Conservation (phyloP, 139 green algal species). For the Edaphochlamys debaryana region DNA sequence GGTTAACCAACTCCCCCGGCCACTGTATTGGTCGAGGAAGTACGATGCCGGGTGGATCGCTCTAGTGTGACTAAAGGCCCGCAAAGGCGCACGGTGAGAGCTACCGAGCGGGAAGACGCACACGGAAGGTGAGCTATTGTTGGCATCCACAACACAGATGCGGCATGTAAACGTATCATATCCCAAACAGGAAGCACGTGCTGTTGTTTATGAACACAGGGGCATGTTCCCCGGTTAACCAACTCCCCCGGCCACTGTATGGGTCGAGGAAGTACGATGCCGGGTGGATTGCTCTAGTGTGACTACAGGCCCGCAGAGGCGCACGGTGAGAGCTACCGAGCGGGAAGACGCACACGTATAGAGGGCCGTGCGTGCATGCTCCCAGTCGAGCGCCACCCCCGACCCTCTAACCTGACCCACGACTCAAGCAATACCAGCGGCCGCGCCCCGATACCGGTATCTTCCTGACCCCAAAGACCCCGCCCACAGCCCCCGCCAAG, state of each 20-base stretch:
- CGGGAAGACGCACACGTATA: constrained; percentile 25
- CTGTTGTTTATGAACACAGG: too few species aligned
- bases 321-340: constrained; percentile 10
- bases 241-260: constrained; percentile 25
- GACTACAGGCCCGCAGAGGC: constrained; percentile 22
- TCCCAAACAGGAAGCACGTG: too few species aligned
- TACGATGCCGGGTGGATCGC: constrained; percentile 26
- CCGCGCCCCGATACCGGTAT: too few species aligned
- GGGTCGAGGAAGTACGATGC: constrained; percentile 33
- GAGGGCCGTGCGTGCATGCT: too few species aligned
- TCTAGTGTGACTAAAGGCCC: constrained; percentile 36
- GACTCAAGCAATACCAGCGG: too few species aligned
- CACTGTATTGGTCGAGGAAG: constrained; percentile 19
- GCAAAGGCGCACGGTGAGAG: constrained; percentile 8
- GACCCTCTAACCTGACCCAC: too few species aligned
- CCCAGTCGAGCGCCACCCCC: too few species aligned
- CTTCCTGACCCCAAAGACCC: too few species aligned
- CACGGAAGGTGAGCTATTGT: too few species aligned
- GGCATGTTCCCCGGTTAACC: constrained; percentile 1
- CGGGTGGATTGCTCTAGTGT: constrained; percentile 20
- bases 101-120: constrained; percentile 31
- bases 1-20: constrained; percentile 18
- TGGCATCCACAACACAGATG: too few species aligned
- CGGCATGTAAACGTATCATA: too few species aligned
- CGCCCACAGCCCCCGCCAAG: too few species aligned